Percentiles rank a stretch among this genome's conserved stretches.
These are phyloP conservation scores for Kurtzmaniella fragi DNA, from an alignment of 805 yeast species.

Conservation along the genomic window DNA sequence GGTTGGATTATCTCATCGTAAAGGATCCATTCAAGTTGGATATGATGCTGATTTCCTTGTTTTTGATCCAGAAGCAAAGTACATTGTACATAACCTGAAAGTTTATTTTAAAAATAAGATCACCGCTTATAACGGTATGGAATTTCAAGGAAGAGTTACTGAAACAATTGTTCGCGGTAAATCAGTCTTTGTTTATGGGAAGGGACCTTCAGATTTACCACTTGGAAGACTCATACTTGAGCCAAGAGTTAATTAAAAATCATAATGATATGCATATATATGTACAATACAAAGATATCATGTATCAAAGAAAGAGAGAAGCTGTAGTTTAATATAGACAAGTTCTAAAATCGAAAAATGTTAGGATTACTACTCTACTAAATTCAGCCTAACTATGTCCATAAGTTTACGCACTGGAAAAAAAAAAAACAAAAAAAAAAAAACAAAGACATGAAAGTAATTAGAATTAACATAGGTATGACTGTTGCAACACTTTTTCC, in stretches of 20 bases:
- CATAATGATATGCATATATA: too few relatives aligned
- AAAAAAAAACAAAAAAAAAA: too few relatives aligned
- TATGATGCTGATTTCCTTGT: constrained; percentile 85
- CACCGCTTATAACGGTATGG: constrained; percentile 77
- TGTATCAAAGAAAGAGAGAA: too few relatives aligned
- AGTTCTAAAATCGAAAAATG: too few relatives aligned
- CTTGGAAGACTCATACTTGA: constrained; percentile 58
- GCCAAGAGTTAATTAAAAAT: constrained; percentile 36
- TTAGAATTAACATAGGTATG: too few relatives aligned
- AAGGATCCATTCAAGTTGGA: constrained; percentile 72
- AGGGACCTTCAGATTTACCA: constrained; percentile 54
- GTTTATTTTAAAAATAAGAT: constrained; percentile 80
- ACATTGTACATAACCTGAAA: constrained; percentile 46
- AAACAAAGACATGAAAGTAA: too few relatives aligned
- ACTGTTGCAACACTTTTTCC: too few relatives aligned
- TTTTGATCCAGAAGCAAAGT: constrained; percentile 60
- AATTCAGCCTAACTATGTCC: too few relatives aligned
- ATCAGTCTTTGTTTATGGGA: constrained; percentile 52
- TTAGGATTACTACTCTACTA: too few relatives aligned
- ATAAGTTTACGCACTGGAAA: too few relatives aligned
- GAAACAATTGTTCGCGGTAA: constrained; percentile 80
- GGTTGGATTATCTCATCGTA: constrained; percentile 66
- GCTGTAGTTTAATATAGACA: too few relatives aligned
- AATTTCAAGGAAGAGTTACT: constrained; percentile 65
- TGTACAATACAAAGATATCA: too few relatives aligned